These are phyloP conservation scores for Malassezia obtusa DNA, from an alignment of 1,284 basidiomycete genomes.

Conservation along the genomic window DNA sequence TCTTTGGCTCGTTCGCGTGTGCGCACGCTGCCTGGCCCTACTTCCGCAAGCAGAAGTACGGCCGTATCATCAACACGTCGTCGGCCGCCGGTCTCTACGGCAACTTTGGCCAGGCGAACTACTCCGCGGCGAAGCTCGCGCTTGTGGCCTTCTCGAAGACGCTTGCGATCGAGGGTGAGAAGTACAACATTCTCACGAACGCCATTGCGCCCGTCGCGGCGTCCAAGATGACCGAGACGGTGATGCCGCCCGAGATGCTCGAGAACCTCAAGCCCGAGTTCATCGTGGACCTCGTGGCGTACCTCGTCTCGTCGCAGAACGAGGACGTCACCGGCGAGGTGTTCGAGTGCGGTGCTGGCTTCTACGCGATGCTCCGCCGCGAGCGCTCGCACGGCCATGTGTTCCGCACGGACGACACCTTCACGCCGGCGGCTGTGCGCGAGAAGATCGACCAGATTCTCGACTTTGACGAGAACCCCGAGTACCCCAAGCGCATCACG, in stretches of 20 bases:
- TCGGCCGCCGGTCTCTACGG: slow-evolving; percentile 55
- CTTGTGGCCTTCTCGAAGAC: slow-evolving; percentile 67
- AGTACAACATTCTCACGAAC: slow-evolving; percentile 82
- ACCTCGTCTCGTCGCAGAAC: slow-evolving; percentile 43
- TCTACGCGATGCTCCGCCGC: slow-evolving; percentile 83
- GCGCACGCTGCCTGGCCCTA: slow-evolving; percentile 92
- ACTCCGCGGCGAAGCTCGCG: slow-evolving; percentile 53
- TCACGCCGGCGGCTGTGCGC: slow-evolving; percentile 77
- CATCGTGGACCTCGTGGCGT: slow-evolving; percentile 67
- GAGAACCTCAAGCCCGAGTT: slow-evolving; percentile 84
- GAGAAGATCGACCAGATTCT: slow-evolving; percentile 56
- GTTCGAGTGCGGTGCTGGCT: slow-evolving; percentile 91
- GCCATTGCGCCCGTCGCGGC: slow-evolving; percentile 88
- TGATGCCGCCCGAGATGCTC: slow-evolving; percentile 96
- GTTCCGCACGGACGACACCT: slow-evolving; percentile 81
- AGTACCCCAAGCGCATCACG: slow-evolving; percentile 62
- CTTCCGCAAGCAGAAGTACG: slow-evolving; percentile 72
- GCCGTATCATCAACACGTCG: slow-evolving; percentile 44
- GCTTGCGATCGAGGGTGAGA: slow-evolving; percentile 70
- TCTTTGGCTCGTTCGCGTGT: slow-evolving; percentile 90
- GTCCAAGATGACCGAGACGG: slow-evolving; percentile 82
- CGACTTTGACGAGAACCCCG: slow-evolving; percentile 64
- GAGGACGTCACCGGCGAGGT: slow-evolving; percentile 67
- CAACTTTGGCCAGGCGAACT: slow-evolving; percentile 92
- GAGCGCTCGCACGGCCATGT: slow-evolving; percentile 74